Conservation (phyloP, 1,139 yeast species). For the Yamadazyma oceani region DNA sequence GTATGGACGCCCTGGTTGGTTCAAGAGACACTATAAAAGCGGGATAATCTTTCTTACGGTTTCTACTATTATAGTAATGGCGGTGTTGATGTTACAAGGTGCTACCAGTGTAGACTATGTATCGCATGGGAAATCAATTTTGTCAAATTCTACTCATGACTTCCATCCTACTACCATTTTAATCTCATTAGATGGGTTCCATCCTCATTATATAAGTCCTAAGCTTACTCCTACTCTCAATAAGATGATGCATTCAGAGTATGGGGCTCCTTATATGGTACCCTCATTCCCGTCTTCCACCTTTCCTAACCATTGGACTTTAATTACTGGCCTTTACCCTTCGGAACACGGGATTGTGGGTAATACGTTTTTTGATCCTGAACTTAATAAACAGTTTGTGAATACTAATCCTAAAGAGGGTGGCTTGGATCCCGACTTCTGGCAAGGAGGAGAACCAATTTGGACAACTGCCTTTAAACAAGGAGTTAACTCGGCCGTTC, state of each 20-base stretch:
- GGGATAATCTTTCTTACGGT: constrained; percentile 3
- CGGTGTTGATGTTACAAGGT: constrained; percentile 4
- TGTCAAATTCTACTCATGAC: constrained; percentile 68
- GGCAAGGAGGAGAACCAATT: constrained; percentile 85
- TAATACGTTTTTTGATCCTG: constrained; percentile 74
- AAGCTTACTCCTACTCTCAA: constrained; percentile 71
- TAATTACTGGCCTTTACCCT: constrained; percentile 84
- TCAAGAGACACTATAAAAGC: constrained; percentile 1
- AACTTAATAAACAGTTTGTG: constrained; percentile 53
- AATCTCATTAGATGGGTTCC: constrained; percentile 84
- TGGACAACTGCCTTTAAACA: constrained; percentile 79
- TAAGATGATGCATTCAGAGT: constrained; percentile 50
- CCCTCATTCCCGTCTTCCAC: constrained; percentile 91
- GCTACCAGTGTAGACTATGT: too few relatives aligned
- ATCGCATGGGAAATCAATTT: neutral
- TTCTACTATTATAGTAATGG: constrained; percentile 4
- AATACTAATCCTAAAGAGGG: constrained; percentile 62
- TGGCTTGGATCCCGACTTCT: constrained; percentile 60
- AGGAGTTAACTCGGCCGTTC: constrained; percentile 71
- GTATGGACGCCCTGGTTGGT: neutral
- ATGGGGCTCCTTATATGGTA: constrained; percentile 78
- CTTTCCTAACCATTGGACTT: constrained; percentile 89
- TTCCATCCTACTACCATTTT: constrained; percentile 78
- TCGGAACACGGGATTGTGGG: constrained; percentile 86
- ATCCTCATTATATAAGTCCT: constrained; percentile 80